Evolutionary conservation across 257 asterid genomes (phyloP).

Genomic region (Fraxinus cuspidata): DNA sequence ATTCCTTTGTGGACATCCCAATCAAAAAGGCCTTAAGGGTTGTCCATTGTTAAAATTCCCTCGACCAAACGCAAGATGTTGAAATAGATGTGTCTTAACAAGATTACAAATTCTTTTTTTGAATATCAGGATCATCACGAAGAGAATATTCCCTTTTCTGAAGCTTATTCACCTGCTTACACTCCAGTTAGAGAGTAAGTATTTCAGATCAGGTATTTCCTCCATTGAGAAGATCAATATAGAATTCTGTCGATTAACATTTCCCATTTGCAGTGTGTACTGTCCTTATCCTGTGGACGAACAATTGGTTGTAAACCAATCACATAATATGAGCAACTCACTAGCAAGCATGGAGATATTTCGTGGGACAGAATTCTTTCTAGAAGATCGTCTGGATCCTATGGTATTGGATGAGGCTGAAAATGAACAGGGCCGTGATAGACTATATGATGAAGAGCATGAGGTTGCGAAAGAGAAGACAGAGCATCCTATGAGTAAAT

Average conservation of each 20-base stretch:
- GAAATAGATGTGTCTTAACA: constrained; percentile 14
- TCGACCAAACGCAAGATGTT: constrained; percentile 3
- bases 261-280: constrained; percentile 54
- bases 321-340: constrained; percentile 27
- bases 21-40: constrained; percentile 5
- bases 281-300: constrained; percentile 41
- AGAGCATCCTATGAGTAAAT: constrained; percentile 12
- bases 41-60: neutral
- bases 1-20: neutral
- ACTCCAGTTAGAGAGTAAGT: constrained; percentile 84
- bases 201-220: neutral
- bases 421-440: constrained; percentile 35
- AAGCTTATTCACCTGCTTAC: constrained; percentile 32
- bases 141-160: constrained; percentile 39
- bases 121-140: constrained; percentile 30
- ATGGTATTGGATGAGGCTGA: constrained; percentile 49
- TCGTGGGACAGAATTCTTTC: constrained; percentile 40
- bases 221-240: constrained; percentile 3
- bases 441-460: constrained; percentile 27
- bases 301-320: constrained; percentile 31
- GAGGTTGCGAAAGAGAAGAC: constrained; percentile 28
- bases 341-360: constrained; percentile 40
- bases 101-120: constrained; percentile 12
- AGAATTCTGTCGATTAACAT: constrained; percentile 9
- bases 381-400: constrained; percentile 61